Evolutionary conservation across 108 stramenopile genomes (phyloP).

Genomic region (Stephanodiscus triporus): DNA sequence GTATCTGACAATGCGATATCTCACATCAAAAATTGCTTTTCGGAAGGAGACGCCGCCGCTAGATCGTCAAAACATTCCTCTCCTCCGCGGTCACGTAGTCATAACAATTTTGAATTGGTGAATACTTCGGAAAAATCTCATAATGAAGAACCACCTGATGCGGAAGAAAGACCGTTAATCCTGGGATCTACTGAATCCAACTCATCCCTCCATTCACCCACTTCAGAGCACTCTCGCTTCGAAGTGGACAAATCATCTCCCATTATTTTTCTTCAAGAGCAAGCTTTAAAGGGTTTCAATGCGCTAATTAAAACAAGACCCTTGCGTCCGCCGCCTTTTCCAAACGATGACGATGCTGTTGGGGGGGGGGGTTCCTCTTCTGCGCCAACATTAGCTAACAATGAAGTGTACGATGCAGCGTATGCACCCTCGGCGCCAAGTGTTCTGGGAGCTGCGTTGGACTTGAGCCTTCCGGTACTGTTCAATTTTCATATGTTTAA

Average conservation of each 20-base stretch:
- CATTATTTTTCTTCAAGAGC: constrained; percentile 23
- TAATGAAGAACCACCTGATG: background rate
- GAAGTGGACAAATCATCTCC: constrained; percentile 21
- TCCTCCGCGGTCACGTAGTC: background rate
- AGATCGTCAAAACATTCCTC: constrained; percentile 18
- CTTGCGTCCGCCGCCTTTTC: constrained; percentile 25
- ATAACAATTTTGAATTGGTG: constrained; percentile 4
- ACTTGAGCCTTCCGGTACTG: constrained; percentile 82
- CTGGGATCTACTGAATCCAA: background rate
- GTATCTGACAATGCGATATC: background rate
- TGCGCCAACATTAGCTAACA: constrained; percentile 16
- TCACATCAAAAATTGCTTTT: constrained; percentile 8
- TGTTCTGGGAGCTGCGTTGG: constrained; percentile 82
- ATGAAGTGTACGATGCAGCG: constrained; percentile 58
- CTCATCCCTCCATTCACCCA: constrained; percentile 10
- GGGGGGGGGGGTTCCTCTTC: constrained; percentile 4
- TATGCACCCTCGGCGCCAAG: constrained; percentile 88
- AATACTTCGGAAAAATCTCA: background rate
- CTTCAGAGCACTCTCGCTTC: background rate
- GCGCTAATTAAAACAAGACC: constrained; percentile 37
- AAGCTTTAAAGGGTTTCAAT: constrained; percentile 32
- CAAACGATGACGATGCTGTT: constrained; percentile 21
- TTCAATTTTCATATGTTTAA: constrained; percentile 92
- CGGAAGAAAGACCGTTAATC: constrained; percentile 14
- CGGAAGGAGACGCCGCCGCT: constrained; percentile 47